Conservation (phyloP, 2,329 filamentous ascomycete genomes). For the Exophiala bonariae region DNA sequence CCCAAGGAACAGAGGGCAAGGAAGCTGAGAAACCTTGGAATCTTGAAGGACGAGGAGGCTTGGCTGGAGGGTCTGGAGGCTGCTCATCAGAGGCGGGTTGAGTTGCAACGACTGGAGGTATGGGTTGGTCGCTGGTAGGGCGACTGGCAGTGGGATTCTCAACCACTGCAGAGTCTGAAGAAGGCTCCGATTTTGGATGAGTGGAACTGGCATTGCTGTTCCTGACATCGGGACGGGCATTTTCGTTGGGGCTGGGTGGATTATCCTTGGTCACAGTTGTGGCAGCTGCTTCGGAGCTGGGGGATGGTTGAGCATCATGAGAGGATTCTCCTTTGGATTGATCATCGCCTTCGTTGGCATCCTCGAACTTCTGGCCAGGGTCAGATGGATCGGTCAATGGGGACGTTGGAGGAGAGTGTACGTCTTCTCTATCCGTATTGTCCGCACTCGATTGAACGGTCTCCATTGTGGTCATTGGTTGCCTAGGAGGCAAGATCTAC, state of each 20-base stretch:
- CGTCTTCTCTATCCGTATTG: constrained; percentile 45
- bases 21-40: constrained; percentile 71
- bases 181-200: background rate
- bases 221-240: too few species aligned
- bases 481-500: background rate
- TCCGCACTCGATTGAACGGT: constrained; percentile 38
- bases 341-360: constrained; percentile 58
- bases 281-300: too few species aligned
- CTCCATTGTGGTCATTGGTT: constrained; percentile 22
- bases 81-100: constrained; percentile 5
- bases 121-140: constrained; percentile 7
- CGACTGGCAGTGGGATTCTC: background rate
- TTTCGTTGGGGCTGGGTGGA: too few species aligned
- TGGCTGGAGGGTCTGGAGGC: constrained; percentile 28
- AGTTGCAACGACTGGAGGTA: constrained; percentile 9
- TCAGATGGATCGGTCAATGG: constrained; percentile 3
- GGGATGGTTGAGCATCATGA: too few species aligned
- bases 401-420: constrained; percentile 25
- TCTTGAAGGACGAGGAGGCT: constrained; percentile 58
- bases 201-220: too few species aligned
- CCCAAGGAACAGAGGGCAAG: constrained; percentile 73
- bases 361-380: constrained; percentile 76
- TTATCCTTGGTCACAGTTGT: too few species aligned
- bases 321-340: too few species aligned
- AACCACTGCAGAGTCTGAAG: background rate